Base-by-base conservation (phyloP, 805 yeast species). In the Saturnispora sekii region DNA sequence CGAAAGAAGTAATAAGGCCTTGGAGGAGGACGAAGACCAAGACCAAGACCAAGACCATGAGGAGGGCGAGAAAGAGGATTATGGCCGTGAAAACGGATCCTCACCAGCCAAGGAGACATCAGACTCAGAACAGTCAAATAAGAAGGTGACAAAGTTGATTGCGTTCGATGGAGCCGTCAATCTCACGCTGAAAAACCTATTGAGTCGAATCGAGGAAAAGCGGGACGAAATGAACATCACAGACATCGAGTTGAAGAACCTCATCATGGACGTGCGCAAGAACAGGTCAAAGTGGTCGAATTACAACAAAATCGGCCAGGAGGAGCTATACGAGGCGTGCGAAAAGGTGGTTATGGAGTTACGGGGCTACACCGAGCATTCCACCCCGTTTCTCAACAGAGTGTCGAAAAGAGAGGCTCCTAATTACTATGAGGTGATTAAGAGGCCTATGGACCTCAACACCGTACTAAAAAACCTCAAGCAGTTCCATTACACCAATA, bases 381-480 rank as follows among this genome's bases (percentile, higher is more conserved):
- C 97, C 0, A 88, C 97, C 1, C 95, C 97, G 0, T 93, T 93
- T 58, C 69, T 93, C 52, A 93, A 89, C 64, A 85, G 86, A 58
- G 99, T 93, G n/a, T 86, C 93, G 47, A 93, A 93, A 60, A 74
- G 98, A 45, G 99, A 93, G 57, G 99, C 99, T 0, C 99, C 98
- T 7, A 93, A 93, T 59, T 93, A 93, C 63, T 87, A 87, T 52
- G 81, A 82, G 46, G 73, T 93, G 35, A 90, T 93, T 56, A 89
- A 87, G 55, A 77, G 76, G 47, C 97, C 99, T 17, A 93, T 93
- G 99, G 99, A 93, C 59, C 69, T 93, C 53, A 89, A 88, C 57
- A 90, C 97, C 0, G 96, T 94, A 11, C 72, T 87, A 79, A 89
- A 88, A 57, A 93, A 90, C 60, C 66, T 94, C 55, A 88, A 88